Conservation (phyloP, 257 asterid genomes). For the Jaltomata sinuosa region DNA sequence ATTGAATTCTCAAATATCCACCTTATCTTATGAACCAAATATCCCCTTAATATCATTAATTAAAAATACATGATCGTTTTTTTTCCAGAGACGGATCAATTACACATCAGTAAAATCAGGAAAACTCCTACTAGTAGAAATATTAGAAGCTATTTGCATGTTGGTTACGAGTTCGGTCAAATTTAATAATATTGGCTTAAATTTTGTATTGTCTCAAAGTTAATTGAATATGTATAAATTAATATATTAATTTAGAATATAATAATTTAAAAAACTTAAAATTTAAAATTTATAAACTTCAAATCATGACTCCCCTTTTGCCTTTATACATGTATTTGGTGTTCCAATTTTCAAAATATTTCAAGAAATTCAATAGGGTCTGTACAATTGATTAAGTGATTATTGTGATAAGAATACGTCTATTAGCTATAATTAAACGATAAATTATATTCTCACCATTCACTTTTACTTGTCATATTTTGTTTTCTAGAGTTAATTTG, state of each 20-base stretch:
- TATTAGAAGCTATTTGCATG: neutral
- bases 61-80: neutral
- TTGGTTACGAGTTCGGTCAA: accelerated
- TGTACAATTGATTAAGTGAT: neutral
- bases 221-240: neutral
- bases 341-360: neutral
- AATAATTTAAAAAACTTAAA: neutral
- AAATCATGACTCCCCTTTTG: neutral
- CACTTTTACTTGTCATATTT: neutral
- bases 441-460: neutral
- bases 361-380: neutral
- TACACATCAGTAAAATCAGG: neutral
- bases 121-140: neutral
- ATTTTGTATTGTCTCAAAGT: neutral
- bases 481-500: neutral
- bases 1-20: neutral
- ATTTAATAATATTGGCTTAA: neutral
- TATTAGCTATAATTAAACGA: neutral
- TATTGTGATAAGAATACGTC: neutral
- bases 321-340: neutral
- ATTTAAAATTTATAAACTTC: neutral
- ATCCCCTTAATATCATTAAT: neutral
- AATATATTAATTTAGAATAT: neutral
- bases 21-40: neutral
- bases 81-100: neutral